phyloP scores from a whole-genome alignment of 345 rosid genomes.

The Geranium rotundifolium region DNA sequence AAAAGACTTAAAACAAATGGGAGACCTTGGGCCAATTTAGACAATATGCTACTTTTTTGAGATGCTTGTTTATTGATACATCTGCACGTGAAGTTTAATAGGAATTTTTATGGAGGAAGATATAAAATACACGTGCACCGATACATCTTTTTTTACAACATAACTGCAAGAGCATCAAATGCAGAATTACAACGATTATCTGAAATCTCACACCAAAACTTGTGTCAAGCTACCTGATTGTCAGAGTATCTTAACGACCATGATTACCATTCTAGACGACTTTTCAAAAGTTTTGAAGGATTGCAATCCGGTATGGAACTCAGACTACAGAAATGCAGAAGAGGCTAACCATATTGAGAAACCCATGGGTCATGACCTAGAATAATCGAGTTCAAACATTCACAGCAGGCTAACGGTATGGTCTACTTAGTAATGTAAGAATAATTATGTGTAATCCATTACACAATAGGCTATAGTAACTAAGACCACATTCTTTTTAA shows the following conservation, averaged over 20 bases:
- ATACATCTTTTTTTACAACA: neutral
- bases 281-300: no score
- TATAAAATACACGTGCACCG: neutral
- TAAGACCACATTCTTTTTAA: constrained; percentile 4
- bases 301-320: neutral
- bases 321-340: neutral
- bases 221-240: no score
- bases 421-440: neutral
- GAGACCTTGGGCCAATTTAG: constrained; percentile 48
- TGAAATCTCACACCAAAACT: no score
- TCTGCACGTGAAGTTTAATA: constrained; percentile 21
- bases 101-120: neutral
- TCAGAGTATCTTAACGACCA: no score
- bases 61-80: constrained; percentile 21
- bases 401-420: neutral
- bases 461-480: neutral
- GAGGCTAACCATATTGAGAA: neutral
- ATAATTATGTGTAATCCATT: neutral
- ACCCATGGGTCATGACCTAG: no score
- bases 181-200: neutral
- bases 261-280: no score
- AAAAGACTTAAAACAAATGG: constrained; percentile 55
- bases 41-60: constrained; percentile 39
- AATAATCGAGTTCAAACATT: no score
- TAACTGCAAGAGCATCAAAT: neutral